These are phyloP conservation scores for Colletotrichum siamense DNA, from an alignment of 2,329 filamentous ascomycete genomes.

Conservation along the genomic window DNA sequence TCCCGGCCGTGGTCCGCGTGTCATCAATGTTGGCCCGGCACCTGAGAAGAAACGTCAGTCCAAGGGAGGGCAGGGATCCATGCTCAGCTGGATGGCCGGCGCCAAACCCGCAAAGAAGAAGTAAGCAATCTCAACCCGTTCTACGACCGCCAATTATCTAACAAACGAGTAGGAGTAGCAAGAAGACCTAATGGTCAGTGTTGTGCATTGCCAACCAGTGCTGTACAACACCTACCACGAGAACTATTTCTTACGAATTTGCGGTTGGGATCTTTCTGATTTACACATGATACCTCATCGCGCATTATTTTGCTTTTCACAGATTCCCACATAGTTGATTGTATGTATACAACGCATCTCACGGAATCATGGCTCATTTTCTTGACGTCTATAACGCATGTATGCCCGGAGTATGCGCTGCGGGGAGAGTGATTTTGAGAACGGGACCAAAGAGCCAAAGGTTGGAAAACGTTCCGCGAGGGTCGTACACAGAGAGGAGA, in stretches of 20 bases:
- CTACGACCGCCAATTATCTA: background rate
- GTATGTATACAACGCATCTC: background rate
- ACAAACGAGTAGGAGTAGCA: background rate
- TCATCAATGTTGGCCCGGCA: constrained; percentile 28
- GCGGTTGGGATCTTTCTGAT: constrained; percentile 12
- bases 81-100: constrained; percentile 38
- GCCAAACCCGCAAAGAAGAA: constrained; percentile 35
- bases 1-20: background rate
- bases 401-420: constrained; percentile 23
- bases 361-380: constrained; percentile 7
- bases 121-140: constrained; percentile 25
- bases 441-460: background rate
- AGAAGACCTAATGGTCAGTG: constrained; percentile 26
- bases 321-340: constrained; percentile 1
- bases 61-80: constrained; percentile 26
- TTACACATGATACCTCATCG: constrained; percentile 31
- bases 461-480: background rate
- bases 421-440: background rate
- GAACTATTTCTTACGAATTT: background rate
- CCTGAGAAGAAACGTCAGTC: constrained; percentile 30
- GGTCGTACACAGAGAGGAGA: background rate
- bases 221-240: background rate
- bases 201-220: background rate
- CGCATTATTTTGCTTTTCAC: constrained; percentile 13
- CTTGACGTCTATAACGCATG: constrained; percentile 19